phyloP scores from a whole-genome alignment of 2,329 filamentous ascomycete genomes.

The Ophiostoma montium region DNA sequence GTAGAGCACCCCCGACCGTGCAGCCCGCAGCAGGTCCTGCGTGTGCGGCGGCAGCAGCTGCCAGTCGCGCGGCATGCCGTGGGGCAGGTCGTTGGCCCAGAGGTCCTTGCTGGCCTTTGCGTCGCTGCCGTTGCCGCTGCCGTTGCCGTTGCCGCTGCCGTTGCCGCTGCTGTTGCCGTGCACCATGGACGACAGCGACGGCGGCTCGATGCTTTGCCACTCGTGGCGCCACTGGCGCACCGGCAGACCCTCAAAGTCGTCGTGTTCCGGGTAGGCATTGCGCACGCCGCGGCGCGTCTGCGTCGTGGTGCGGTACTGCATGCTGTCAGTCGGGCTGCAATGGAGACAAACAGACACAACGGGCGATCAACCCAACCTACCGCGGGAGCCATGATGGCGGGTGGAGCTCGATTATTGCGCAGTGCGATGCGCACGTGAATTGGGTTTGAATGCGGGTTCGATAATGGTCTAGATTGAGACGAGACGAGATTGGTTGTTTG shows the following conservation, averaged over 20 bases:
- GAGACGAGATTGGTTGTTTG: too few relatives aligned
- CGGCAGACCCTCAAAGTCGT: constrained; percentile 59
- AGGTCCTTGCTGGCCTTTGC: constrained; percentile 45
- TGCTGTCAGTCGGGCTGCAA: not conserved
- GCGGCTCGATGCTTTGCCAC: constrained; percentile 52
- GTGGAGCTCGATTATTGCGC: not conserved
- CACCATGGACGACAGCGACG: too few relatives aligned
- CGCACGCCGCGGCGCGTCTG: constrained; percentile 44
- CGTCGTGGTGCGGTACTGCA: constrained; percentile 13
- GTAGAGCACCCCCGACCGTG: constrained; percentile 61
- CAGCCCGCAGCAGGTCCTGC: constrained; percentile 68
- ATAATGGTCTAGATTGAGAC: too few relatives aligned
- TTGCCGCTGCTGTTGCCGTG: too few relatives aligned
- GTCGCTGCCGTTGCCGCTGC: constrained; percentile 31
- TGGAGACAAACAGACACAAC: too few relatives aligned
- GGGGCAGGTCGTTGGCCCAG: constrained; percentile 62
- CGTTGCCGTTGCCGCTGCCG: too few relatives aligned
- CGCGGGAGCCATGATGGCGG: constrained; percentile 4
- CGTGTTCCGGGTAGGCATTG: constrained; percentile 42
- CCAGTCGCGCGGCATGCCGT: constrained; percentile 74
- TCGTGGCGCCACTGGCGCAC: constrained; percentile 81
- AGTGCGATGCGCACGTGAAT: not conserved
- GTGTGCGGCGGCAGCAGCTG: constrained; percentile 64
- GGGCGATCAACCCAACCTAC: too few relatives aligned
- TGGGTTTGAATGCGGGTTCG: too few relatives aligned